Conservation (phyloP, 768 basidiomycete genomes). For the Ramaria rubella region DNA sequence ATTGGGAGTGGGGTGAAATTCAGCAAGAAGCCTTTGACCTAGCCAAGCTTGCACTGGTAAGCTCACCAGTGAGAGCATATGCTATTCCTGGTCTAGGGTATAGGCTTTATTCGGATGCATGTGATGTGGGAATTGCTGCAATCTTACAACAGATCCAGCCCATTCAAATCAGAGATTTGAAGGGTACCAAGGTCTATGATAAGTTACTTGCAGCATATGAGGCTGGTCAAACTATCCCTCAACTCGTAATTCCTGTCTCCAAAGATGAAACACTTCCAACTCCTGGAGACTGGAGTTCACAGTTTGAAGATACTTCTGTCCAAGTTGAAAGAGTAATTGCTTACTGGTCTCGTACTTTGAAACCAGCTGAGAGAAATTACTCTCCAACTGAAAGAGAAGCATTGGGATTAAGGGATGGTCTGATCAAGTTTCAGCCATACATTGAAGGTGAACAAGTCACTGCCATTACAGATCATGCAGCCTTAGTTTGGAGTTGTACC, state of each 20-base stretch:
- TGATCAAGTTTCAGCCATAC: constrained; percentile 15
- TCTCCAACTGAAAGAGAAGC: constrained; percentile 16
- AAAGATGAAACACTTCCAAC: constrained; percentile 22
- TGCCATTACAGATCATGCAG: constrained; percentile 14
- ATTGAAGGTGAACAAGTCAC: constrained; percentile 15
- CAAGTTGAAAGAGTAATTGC: constrained; percentile 13
- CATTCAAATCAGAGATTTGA: constrained; percentile 16
- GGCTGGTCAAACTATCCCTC: constrained; percentile 3
- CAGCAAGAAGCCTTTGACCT: constrained; percentile 25
- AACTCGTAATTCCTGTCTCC: background rate
- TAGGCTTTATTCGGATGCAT: constrained; percentile 31
- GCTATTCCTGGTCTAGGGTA: constrained; percentile 26
- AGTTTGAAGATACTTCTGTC: constrained; percentile 10
- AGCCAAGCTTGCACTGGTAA: constrained; percentile 23
- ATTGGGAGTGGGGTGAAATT: constrained; percentile 20
- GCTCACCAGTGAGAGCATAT: constrained; percentile 30
- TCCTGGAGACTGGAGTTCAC: constrained; percentile 22
- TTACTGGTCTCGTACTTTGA: constrained; percentile 15
- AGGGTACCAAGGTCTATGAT: constrained; percentile 18
- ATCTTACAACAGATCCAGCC: constrained; percentile 25
- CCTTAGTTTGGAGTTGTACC: constrained; percentile 12
- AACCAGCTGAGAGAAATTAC: constrained; percentile 14
- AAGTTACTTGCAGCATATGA: constrained; percentile 11
- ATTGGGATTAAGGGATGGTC: constrained; percentile 12
- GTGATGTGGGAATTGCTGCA: constrained; percentile 25